Evolutionary conservation across 495 filamentous ascomycete genomes (phyloP).

Genomic region (Antarctomyces pellizariae): DNA sequence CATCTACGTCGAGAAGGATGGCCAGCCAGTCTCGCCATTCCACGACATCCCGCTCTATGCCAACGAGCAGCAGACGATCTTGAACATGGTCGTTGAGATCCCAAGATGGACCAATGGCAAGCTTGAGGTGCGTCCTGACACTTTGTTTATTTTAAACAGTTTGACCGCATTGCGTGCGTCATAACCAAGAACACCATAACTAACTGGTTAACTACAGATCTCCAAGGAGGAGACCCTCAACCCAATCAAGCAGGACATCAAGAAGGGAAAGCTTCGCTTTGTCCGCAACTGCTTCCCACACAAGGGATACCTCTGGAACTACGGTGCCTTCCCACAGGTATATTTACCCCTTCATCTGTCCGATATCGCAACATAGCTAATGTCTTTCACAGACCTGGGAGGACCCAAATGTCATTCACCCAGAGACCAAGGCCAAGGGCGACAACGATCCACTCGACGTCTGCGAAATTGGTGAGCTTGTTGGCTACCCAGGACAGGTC

Average conservation of each 20-base stretch:
- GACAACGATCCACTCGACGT: constrained; percentile 99
- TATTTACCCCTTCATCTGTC: constrained; percentile 8
- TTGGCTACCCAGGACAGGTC: constrained; percentile 83
- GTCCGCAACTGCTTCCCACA: constrained; percentile 99
- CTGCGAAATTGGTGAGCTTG: constrained; percentile 97
- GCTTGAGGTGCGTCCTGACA: constrained; percentile 49
- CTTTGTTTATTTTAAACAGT: neutral
- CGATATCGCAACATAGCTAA: constrained; percentile 6
- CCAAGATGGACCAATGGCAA: constrained; percentile 99
- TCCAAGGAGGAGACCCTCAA: constrained; percentile 93
- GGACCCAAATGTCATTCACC: constrained; percentile 84
- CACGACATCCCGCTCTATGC: constrained; percentile 97
- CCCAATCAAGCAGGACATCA: constrained; percentile 83
- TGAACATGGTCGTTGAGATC: constrained; percentile 99
- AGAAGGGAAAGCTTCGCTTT: constrained; percentile 85
- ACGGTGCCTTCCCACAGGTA: constrained; percentile 96
- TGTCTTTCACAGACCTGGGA: constrained; percentile 64
- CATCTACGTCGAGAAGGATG: constrained; percentile 95
- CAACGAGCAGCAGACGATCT: constrained; percentile 74
- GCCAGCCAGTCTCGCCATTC: constrained; percentile 78
- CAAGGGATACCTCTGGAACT: constrained; percentile 99
- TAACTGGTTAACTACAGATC: constrained; percentile 29
- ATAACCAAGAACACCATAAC: constrained; percentile 3
- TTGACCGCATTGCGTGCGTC: neutral
- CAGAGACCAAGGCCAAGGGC: constrained; percentile 98